Evolutionary conservation across 1,139 yeast genomes (phyloP), one percentile per base, ranked within the genome.

Genomic region (Kurtzmaniella quercitrusa): DNA sequence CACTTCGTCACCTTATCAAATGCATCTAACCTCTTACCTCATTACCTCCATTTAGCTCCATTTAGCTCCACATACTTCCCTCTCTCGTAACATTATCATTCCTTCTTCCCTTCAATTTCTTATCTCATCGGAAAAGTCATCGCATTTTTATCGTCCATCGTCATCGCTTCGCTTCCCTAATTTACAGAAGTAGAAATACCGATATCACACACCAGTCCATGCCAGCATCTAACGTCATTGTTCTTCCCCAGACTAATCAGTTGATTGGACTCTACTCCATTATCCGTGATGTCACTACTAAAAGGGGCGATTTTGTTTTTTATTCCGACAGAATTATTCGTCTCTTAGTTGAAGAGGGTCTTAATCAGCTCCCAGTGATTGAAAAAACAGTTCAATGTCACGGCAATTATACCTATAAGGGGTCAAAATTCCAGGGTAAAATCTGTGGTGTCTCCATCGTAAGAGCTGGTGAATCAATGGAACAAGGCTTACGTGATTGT

Each of bases 381-480:
- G 71, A 82, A 41, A 63, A 75, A 37, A 61, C 70, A 6, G 85
- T 93, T 41, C 73, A 76, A 45, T 91, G 98, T 36, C 93, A 95
- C 44, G 83, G 95, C 6, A 85, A 82, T 43, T 77, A 83, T 50
- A 66, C 69, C 31, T 91, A 80, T 63, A 73, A 79, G 6, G 98
- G 98, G n/a, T 84, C 85, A 46, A 73, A 75, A 48, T 91, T 91
- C 63, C 70, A 82, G 59, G 98, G 98, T 39, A 90, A 88, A 66
- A 91, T 93, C 48, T 93, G 98, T 65, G 98, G 98, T 50, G 98
- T 93, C 29, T 88, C 96, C 16, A 93, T 93, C 59, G 95, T 93
- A 58, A 78, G 98, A 60, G 98, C 98, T 7, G 98, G 98, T 51
- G 98, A 93, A 66, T 84, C 95, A 38, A 93, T 93, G 98, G 98